Evolutionary conservation across 495 filamentous ascomycete species (phyloP).

Genomic region (Thozetella sp.): DNA sequence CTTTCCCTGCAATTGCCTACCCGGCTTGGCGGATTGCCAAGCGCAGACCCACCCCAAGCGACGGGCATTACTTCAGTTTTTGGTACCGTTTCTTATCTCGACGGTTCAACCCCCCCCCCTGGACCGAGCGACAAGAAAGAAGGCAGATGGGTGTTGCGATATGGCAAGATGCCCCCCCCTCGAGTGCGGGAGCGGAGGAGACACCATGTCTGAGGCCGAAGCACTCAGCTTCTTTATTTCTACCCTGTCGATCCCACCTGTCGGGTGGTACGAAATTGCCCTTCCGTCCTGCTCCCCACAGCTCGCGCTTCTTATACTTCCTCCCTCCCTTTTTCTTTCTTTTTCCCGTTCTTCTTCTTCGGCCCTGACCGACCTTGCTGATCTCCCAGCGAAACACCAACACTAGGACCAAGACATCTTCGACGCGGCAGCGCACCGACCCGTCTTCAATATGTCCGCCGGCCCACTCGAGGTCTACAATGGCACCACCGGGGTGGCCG

Average conservation of each 20-base stretch:
- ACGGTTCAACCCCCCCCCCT: background rate
- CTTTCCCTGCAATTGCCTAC: background rate
- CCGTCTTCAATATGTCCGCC: conserved; percentile 25
- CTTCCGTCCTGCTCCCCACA: too few relatives aligned
- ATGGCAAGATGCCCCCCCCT: too few relatives aligned
- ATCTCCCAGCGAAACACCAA: background rate
- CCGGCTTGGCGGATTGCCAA: background rate
- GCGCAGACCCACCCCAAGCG: background rate
- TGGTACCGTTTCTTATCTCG: conserved; percentile 1
- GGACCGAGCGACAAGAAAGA: background rate
- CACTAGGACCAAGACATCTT: too few relatives aligned
- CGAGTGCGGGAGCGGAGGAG: too few relatives aligned
- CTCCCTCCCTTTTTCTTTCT: background rate
- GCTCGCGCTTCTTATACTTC: too few relatives aligned
- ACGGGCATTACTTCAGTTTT: background rate
- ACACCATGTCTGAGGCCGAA: too few relatives aligned
- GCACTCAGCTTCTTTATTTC: background rate
- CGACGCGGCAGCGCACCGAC: too few relatives aligned
- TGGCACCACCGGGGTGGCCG: conserved; percentile 45
- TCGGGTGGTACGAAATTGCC: background rate
- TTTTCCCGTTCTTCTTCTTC: background rate
- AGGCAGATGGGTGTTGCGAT: background rate
- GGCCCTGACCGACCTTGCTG: background rate
- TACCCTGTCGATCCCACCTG: background rate
- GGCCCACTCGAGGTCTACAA: conserved; percentile 62